These are phyloP conservation scores for Schizosaccharomyces japonicus DNA, from an alignment of 805 yeast species.

Conservation along the genomic window DNA sequence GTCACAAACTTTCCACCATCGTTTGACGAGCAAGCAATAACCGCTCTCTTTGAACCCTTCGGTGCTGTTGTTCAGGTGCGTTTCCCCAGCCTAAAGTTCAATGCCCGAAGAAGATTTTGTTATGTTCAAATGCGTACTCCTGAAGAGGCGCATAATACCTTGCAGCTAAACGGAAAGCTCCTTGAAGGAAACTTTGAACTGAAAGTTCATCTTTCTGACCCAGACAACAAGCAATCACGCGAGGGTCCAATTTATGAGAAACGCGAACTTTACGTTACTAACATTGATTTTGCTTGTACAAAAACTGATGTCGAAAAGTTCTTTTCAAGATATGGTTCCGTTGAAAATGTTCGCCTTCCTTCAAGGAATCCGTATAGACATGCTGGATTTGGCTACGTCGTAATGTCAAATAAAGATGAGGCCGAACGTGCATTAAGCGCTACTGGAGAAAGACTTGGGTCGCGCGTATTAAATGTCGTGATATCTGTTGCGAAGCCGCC, in stretches of 20 bases:
- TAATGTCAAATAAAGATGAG: constrained; percentile 21
- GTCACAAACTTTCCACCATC: constrained; percentile 50
- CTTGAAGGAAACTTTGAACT: constrained; percentile 16
- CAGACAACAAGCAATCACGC: constrained; percentile 21
- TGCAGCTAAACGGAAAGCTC: constrained; percentile 20
- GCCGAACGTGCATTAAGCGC: constrained; percentile 22
- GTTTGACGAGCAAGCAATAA: constrained; percentile 20
- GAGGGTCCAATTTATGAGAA: constrained; percentile 28
- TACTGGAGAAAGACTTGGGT: not conserved
- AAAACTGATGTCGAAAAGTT: constrained; percentile 19
- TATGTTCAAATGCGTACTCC: constrained; percentile 33
- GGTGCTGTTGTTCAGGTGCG: constrained; percentile 29
- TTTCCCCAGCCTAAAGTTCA: constrained; percentile 36
- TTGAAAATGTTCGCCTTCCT: constrained; percentile 31
- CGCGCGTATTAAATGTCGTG: not conserved
- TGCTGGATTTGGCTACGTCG: constrained; percentile 40
- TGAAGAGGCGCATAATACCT: constrained; percentile 25
- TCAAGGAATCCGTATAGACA: constrained; percentile 14
- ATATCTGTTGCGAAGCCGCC: too few species aligned
- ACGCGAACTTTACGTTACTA: constrained; percentile 32
- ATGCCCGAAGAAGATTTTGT: constrained; percentile 42
- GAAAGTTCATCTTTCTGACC: constrained; percentile 40
- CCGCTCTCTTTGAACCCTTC: constrained; percentile 19
- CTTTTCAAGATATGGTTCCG: constrained; percentile 28
- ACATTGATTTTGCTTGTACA: constrained; percentile 26